Evolutionary conservation across 345 rosid species (phyloP), one percentile per base, ranked within the genome.

Genomic region (Corchorus capsularis): DNA sequence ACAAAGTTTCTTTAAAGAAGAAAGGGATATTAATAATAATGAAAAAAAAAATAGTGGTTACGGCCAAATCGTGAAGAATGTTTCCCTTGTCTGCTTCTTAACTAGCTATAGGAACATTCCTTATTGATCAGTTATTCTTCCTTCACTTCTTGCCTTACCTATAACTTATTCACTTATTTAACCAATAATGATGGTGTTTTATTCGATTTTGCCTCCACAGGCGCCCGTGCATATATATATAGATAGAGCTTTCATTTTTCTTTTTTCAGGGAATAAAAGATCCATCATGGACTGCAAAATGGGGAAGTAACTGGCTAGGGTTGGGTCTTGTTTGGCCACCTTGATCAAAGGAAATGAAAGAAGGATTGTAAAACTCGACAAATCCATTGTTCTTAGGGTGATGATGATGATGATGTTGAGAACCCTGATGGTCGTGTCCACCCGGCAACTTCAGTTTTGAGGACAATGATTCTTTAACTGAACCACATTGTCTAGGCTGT

Each of bases 401-500:
- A 12, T 12, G 37, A 12, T 12, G 37, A 4, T 61, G 35, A 8
- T 61, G 37, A 27, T 61, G 65, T 5, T 45, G 57, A 47, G 78
- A 14, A 9, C 76, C 80, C 35, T 77, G 43, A 6, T 39, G 43
- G 43, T 39, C 85, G 32, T 80, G 85, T 8, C 75, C 83, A 52
- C 35, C 75, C 75, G 77, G 85, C 47, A 77, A 82, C 70, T 83
- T 83, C 19, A 78, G 71, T 83, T 86, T 82, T 54, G 79, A 56
- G 71, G 85, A 35, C 46, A 80, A 68, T 56, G 86, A 62, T 65
- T 83, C 83, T 68, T 88, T 84, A 8, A 67, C 63, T 15, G 88
- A 69, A 15, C 91, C 92, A 61, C 98, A 94, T 77, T 94, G 97
- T 52, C 98, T 90, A 67, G 98, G 98, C 75, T 95, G 99, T 82